Evolutionary conservation across 225 moss, liverwort and hornwort species (phyloP), one percentile per base, ranked within the genome.

Genomic region (Ulota crispa): DNA sequence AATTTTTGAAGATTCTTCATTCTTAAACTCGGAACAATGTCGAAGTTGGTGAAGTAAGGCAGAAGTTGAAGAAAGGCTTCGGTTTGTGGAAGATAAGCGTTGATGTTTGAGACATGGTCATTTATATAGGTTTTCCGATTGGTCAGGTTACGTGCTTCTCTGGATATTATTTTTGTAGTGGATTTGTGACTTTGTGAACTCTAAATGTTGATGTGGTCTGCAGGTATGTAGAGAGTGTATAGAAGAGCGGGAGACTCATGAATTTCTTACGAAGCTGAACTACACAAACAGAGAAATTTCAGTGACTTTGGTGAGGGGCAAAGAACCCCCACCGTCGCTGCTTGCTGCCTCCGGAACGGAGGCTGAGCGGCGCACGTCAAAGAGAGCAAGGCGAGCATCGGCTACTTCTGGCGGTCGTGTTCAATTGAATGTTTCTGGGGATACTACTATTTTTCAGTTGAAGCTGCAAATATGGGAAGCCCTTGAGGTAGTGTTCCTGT

Each of bases 381-480:
- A 99, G 80, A 86, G 98, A 88, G 93, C 96, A 79, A 87, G 98
- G 65, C 92, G 98, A 70, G 92, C 93, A 63, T 95, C 98, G 62
- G 92, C 93, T 32, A 89, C 91, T 64, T 94, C 98, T 64, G 90
- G 92, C 70, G 98, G 94, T 78, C 91, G 98, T 42, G 91, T 96
- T 77, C 89, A 87, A 64, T 79, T 99, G 45, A 96, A 85, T 68
- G 98, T 99, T 76, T 99, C 98, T 41, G 95, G 95, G 43, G 96
- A 96, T 67, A 99, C 98, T 10, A 94, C 95, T 23, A 84, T 99
- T 57, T 94, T 95, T 78, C 95, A 96, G 80, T 84, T 99, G 86
- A 99, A 99, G 87, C 90, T 99, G 79, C 98, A 95, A 86, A 95
- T 99, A 66, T 99, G 98, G 98, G 98, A 99, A 83, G 83, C 98